These are phyloP conservation scores for Globisporangium heterothallicum DNA, from an alignment of 352 stramenopile species.

Conservation along the genomic window DNA sequence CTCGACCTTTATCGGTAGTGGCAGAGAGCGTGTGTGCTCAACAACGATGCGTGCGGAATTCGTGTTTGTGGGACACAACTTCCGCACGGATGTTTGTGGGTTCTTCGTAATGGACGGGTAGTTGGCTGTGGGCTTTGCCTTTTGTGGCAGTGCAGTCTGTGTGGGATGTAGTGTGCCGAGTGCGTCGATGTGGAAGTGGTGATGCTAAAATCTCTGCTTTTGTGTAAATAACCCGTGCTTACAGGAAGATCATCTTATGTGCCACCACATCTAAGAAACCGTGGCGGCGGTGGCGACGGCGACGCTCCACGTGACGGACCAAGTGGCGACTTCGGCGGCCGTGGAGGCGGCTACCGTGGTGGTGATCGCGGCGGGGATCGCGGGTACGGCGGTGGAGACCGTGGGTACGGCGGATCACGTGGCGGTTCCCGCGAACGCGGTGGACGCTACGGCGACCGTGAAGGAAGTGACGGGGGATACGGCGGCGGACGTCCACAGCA, in stretches of 20 bases:
- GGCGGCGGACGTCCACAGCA: conserved; percentile 18
- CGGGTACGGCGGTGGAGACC: conserved; percentile 26
- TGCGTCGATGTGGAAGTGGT: background rate
- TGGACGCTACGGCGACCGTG: conserved; percentile 17
- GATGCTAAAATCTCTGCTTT: background rate
- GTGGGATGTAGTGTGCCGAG: background rate
- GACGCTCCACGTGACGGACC: conserved; percentile 21
- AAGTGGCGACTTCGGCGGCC: conserved; percentile 19
- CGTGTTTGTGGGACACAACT: no score
- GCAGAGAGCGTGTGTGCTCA: no score
- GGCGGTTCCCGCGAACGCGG: conserved; percentile 30
- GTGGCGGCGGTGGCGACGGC: conserved; percentile 25
- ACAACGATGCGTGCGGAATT: no score
- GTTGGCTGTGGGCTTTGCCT: background rate
- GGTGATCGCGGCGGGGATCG: conserved; percentile 25
- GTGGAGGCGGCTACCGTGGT: conserved; percentile 17
- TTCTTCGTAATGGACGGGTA: no score
- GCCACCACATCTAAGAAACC: conserved; percentile 61
- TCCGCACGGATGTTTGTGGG: no score
- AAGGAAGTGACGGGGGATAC: conserved; percentile 23
- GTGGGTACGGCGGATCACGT: conserved; percentile 18
- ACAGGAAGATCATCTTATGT: conserved; percentile 74
- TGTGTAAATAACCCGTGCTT: background rate
- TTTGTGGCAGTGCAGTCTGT: background rate
- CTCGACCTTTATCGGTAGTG: no score